phyloP scores from a whole-genome alignment of 805 yeast genomes.

The Hemisphaericaspora nanyangensis region DNA sequence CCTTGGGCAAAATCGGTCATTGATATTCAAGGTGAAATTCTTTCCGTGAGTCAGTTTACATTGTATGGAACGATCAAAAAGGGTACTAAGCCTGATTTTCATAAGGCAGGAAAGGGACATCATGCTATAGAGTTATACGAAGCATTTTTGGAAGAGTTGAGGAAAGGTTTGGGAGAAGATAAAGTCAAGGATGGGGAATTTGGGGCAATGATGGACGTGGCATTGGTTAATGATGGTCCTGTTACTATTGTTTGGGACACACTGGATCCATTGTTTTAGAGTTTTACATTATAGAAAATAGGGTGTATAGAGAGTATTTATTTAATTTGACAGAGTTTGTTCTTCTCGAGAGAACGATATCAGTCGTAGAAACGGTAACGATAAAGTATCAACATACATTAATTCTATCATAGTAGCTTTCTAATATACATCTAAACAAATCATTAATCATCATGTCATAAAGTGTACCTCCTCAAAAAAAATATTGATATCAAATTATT shows the following conservation, averaged over 20 bases:
- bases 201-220: conserved; percentile 98
- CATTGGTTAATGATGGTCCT: conserved; percentile 87
- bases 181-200: conserved; percentile 84
- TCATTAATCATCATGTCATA: neutral
- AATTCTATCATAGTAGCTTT: too few relatives aligned
- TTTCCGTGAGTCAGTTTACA: conserved; percentile 92
- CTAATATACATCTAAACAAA: too few relatives aligned
- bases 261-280: conserved; percentile 26
- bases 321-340: too few relatives aligned
- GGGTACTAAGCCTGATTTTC: conserved; percentile 95
- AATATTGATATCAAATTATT: neutral
- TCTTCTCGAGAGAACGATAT: too few relatives aligned
- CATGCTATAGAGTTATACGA: conserved; percentile 50
- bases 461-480: too few relatives aligned
- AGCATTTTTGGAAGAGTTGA: conserved; percentile 45
- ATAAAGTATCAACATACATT: too few relatives aligned
- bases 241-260: conserved; percentile 84
- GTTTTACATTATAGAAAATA: neutral
- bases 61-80: conserved; percentile 79
- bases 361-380: too few relatives aligned
- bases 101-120: conserved; percentile 80
- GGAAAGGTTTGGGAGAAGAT: conserved; percentile 44
- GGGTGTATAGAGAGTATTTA: neutral
- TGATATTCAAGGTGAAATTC: conserved; percentile 62
- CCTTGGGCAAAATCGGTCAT: conserved; percentile 73